Conservation (phyloP, 441 rosid genomes). For the Populus hybrid region DNA sequence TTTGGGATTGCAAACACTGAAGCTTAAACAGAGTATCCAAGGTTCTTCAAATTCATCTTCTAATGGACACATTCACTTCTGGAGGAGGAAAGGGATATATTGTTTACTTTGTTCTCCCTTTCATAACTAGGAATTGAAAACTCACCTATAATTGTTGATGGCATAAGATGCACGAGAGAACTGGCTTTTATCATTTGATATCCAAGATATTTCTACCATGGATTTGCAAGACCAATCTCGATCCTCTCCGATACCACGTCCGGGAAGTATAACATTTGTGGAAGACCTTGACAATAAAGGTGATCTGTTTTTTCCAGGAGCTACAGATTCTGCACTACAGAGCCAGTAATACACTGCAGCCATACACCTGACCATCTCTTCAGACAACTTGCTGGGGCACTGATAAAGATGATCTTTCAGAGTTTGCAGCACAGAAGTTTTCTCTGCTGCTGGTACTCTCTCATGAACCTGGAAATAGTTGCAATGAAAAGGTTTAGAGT, state of each 20-base stretch:
- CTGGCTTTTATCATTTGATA: conserved; percentile 60
- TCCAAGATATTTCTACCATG: conserved; percentile 64
- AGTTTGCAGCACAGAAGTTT: conserved; percentile 36
- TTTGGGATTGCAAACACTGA: not conserved
- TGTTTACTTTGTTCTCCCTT: not conserved
- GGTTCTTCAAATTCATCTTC: not conserved
- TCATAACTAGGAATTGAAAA: not conserved
- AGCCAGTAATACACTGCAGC: conserved; percentile 82
- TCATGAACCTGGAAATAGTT: conserved; percentile 31
- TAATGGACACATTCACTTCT: not conserved
- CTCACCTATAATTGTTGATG: conserved; percentile 71
- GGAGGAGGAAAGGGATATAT: not conserved
- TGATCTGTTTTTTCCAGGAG: conserved; percentile 40
- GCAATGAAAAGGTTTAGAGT: conserved; percentile 13
- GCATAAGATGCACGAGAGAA: conserved; percentile 69
- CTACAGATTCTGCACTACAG: conserved; percentile 38
- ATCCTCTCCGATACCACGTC: conserved; percentile 39
- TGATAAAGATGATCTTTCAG: conserved; percentile 76
- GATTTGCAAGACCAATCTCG: conserved; percentile 70
- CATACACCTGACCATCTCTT: conserved; percentile 88
- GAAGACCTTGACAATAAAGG: conserved; percentile 65
- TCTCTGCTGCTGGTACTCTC: conserved; percentile 33
- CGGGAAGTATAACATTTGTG: conserved; percentile 58
- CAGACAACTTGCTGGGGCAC: conserved; percentile 84
- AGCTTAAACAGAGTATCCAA: not conserved